phyloP scores from a whole-genome alignment of 2,329 filamentous ascomycete species.

The Sclerotinia trifoliorum region DNA sequence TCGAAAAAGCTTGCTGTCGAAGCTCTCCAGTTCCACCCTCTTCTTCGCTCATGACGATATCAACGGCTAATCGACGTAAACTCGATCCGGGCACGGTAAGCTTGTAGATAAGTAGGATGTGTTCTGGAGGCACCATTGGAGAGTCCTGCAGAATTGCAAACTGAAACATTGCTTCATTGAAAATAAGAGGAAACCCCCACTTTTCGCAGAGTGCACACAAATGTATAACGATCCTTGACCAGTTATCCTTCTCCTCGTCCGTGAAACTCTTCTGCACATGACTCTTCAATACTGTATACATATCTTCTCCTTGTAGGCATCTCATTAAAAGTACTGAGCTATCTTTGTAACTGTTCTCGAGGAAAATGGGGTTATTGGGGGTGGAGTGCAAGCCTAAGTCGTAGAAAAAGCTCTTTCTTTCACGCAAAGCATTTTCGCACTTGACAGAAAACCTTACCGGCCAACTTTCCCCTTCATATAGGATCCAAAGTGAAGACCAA shows the following conservation, averaged over 20 bases:
- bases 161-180: not conserved
- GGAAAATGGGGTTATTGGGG: not conserved
- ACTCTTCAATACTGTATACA: not conserved
- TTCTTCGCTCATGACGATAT: not conserved
- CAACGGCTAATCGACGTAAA: not conserved
- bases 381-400: not conserved
- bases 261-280: too few species aligned
- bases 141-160: not conserved
- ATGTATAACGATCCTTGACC: not conserved
- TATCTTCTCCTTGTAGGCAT: not conserved
- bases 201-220: not conserved
- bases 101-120: not conserved
- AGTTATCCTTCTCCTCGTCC: not conserved
- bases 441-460: not conserved
- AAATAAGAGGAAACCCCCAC: not conserved
- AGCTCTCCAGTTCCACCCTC: too few species aligned
- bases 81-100: not conserved
- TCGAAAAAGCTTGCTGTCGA: not conserved
- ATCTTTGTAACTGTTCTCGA: not conserved
- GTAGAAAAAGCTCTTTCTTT: not conserved
- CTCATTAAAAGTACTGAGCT: not conserved
- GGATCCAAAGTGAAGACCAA: not conserved
- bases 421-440: not conserved
- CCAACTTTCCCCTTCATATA: not conserved
- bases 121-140: not conserved